Base-by-base conservation (phyloP, 768 basidiomycete genomes). In the Boletus sp. region DNA sequence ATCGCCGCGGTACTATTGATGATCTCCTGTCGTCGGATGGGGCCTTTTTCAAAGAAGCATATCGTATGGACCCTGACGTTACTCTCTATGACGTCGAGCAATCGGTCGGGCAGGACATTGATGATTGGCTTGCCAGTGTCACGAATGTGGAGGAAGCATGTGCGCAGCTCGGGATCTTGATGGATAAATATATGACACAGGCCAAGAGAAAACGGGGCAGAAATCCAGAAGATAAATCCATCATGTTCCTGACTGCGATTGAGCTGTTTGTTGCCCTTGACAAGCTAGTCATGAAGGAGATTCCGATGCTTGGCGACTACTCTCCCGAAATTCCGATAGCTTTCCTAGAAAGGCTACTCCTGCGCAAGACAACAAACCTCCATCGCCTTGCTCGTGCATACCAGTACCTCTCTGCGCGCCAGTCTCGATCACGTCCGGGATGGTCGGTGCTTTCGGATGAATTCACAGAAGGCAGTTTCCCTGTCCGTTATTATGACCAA, bases 31-130 rank as follows among this genome's bases (percentile, higher is more conserved):
- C 59, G 23, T 48, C 40, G 5, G 19, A 56, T 19, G 46, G 56
- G 6, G 11, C 32, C 4, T 58, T 58, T 45, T 53, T 67, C 11
- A 11, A 37, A 1, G 38, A 48, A 1, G 57, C 50, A 15, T 47
- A 54, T 46, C 0, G 5, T 32, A 35, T 14, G 2, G 61, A 68
- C 8, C 54, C 60, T 23, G 37, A 32, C 47, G 3, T 60, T 4
- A 58, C 66, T 1, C 61, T 78, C 0, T 69, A 60, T 15, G 78
- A 78, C 46, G 66, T 79, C 9, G 75, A 79, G 56, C 47, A 42
- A 14, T 53, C 64, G 7, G 64, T 77, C 40, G 56, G 67, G 39
- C 57, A 67, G 3, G 53, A 54, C 17, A 57, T 79, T 5, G 68
- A 71, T 27, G 41, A 35, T 15, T 78, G 76, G 75, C 55, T 72